Base-by-base conservation (phyloP, 352 stramenopile genomes). In the Phytophthora quininea region DNA sequence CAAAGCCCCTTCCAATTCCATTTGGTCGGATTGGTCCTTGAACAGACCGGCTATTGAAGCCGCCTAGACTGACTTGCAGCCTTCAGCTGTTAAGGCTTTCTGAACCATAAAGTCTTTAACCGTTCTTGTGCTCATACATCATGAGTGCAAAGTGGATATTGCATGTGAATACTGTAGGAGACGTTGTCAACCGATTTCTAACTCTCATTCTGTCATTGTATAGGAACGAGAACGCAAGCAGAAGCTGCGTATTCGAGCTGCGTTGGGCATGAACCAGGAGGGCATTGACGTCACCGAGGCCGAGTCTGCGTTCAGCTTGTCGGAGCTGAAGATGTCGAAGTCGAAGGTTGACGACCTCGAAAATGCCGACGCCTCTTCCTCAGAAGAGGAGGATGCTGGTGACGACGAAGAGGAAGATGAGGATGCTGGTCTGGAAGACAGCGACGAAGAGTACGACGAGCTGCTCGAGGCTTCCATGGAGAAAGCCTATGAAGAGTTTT, bases 1-100 rank as follows among this genome's bases (percentile, higher is more conserved):
- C 86, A 95, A 95, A 93, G 86, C 86, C 84, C 82, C 79, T 80
- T 80, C 77, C 79, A 76, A 86, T 90, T 76, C 77, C 65, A 90
- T 83, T 92, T 76, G 82, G 79, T 91, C 80, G 74, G 73, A 76
- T 82, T 89, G 78, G 86, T 95, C 89, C 84, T 96, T 96, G 89
- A 96, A 96, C 89, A 93, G 89, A 95, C 82, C 82, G 87, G 88
- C 88, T 93, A 96, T 96, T 96, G 89, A 94, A 89, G 69, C 69
- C 88, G 88, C 87, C 89, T 54, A 96, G 58, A 95, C 12, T 11
- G 64, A 89, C 71, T 64, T 92, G 89, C 87, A 96, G 86, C 89
- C 89, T 96, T 94, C 89, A 96, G 89, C 89, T 96, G 84, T 96
- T 93, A 76, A 69, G 73, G 71, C 76, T 77, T 84, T 83, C 68